Conservation (phyloP, 495 filamentous ascomycete species). For the Penicillium simplicissimum region DNA sequence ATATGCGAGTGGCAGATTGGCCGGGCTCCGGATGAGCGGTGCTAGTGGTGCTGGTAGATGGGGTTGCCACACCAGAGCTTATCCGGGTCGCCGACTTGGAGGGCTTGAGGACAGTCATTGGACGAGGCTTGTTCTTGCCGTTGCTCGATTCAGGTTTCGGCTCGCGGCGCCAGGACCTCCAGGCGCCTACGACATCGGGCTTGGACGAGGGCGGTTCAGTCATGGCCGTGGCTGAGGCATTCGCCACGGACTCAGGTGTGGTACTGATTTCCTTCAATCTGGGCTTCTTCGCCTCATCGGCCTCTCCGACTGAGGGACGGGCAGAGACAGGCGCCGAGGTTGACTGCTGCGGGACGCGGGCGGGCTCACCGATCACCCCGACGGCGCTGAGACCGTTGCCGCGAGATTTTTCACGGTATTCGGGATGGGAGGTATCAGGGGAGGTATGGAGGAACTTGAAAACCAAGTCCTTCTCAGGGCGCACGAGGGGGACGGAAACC, state of each 20-base stretch:
- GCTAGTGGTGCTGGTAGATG: constrained; percentile 33
- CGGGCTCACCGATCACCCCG: constrained; percentile 35
- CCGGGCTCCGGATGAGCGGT: constrained; percentile 16
- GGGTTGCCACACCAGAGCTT: constrained; percentile 33
- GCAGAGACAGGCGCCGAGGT: constrained; percentile 28
- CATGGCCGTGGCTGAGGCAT: constrained; percentile 21
- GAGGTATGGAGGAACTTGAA: constrained; percentile 74
- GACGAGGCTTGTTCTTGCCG: constrained; percentile 52
- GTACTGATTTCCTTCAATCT: constrained; percentile 10
- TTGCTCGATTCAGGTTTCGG: constrained; percentile 44
- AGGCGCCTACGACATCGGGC: constrained; percentile 54
- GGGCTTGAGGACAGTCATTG: constrained; percentile 79
- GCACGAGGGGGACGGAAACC: constrained; percentile 86
- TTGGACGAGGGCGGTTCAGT: constrained; percentile 37
- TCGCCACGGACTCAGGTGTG: neutral
- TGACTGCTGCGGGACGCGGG: constrained; percentile 15
- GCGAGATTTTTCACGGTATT: constrained; percentile 4
- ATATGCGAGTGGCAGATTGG: constrained; percentile 27
- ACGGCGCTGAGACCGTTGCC: constrained; percentile 23
- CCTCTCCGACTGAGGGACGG: constrained; percentile 33
- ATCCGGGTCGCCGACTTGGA: constrained; percentile 53
- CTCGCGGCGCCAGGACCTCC: constrained; percentile 70
- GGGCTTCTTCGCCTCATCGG: constrained; percentile 42
- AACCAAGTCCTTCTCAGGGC: constrained; percentile 80
- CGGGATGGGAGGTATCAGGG: constrained; percentile 36